A percentile compares a stretch with the other conserved stretches of the same genome.
These are phyloP conservation scores for Aspergillus alliaceus DNA, from an alignment of 2,329 filamentous ascomycete species.

Conservation along the genomic window DNA sequence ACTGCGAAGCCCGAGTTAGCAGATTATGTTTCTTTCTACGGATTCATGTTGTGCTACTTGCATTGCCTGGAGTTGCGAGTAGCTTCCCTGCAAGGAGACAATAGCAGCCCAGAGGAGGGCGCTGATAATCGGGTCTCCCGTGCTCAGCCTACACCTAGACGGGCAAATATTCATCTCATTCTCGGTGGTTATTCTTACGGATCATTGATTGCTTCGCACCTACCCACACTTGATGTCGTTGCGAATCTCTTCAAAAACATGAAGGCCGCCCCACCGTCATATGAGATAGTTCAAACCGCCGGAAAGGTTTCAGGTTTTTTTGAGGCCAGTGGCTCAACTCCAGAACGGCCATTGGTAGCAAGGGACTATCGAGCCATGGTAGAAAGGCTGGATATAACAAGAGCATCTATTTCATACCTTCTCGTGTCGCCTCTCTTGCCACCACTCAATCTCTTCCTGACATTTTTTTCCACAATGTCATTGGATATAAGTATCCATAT, in stretches of 20 bases:
- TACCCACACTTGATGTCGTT: constrained; percentile 62
- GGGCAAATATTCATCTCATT: constrained; percentile 46
- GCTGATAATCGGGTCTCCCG: neutral
- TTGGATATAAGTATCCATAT: constrained; percentile 28
- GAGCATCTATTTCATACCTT: constrained; percentile 47
- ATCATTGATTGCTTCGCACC: constrained; percentile 72
- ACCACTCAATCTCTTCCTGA: constrained; percentile 60
- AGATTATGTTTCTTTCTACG: constrained; percentile 82
- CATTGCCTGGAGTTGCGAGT: constrained; percentile 51
- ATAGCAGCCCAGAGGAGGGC: neutral
- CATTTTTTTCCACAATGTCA: constrained; percentile 55
- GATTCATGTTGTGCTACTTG: constrained; percentile 74
- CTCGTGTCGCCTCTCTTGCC: constrained; percentile 65
- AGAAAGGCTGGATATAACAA: constrained; percentile 16
- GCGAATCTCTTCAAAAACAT: constrained; percentile 59
- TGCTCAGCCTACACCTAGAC: neutral
- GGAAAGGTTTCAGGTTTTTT: constrained; percentile 66
- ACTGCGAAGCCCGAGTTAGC: constrained; percentile 74
- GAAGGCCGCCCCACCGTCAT: constrained; percentile 56
- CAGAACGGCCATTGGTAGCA: neutral
- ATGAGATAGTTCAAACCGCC: constrained; percentile 71
- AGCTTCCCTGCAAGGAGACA: neutral
- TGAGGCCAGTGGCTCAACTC: constrained; percentile 44
- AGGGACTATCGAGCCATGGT: constrained; percentile 6
- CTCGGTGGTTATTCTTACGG: constrained; percentile 90